Evolutionary conservation across 2,329 filamentous ascomycete genomes (phyloP).

Genomic region (Fusarium brachygibbosum): DNA sequence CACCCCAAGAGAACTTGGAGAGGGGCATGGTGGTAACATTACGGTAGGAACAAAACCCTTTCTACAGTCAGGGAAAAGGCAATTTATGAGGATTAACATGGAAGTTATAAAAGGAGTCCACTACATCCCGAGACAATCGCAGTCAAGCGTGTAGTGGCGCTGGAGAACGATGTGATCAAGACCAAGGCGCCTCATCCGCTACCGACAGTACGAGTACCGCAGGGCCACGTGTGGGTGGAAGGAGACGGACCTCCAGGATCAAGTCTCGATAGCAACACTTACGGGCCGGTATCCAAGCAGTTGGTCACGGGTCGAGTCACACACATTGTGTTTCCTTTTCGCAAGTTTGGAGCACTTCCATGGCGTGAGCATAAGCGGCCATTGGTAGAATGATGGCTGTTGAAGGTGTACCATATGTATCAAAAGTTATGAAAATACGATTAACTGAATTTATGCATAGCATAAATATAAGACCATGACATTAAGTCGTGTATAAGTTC

Average conservation of each 20-base stretch:
- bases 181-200: slow-evolving; percentile 73
- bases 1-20: slow-evolving; percentile 68
- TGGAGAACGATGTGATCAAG: slow-evolving; percentile 82
- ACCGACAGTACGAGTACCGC: slow-evolving; percentile 74
- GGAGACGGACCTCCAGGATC: slow-evolving; percentile 82
- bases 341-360: slow-evolving; percentile 68
- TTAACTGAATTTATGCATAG: background rate
- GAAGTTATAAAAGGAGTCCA: slow-evolving; percentile 70
- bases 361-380: slow-evolving; percentile 67
- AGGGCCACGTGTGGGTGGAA: slow-evolving; percentile 94
- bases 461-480: background rate
- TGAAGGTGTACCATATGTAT: slow-evolving; percentile 4
- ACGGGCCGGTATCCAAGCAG: slow-evolving; percentile 83
- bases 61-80: background rate
- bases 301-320: slow-evolving; percentile 82
- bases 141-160: slow-evolving; percentile 85
- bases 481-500: background rate
- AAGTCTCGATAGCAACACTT: slow-evolving; percentile 88
- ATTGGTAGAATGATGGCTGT: slow-evolving; percentile 34
- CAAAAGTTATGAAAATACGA: background rate
- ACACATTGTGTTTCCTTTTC: slow-evolving; percentile 77
- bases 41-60: slow-evolving; percentile 61
- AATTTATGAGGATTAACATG: slow-evolving; percentile 12
- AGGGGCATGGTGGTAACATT: slow-evolving; percentile 83
- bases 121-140: slow-evolving; percentile 75